Base-by-base conservation (phyloP, 768 basidiomycete genomes). In the Lactarius sanguifluus region DNA sequence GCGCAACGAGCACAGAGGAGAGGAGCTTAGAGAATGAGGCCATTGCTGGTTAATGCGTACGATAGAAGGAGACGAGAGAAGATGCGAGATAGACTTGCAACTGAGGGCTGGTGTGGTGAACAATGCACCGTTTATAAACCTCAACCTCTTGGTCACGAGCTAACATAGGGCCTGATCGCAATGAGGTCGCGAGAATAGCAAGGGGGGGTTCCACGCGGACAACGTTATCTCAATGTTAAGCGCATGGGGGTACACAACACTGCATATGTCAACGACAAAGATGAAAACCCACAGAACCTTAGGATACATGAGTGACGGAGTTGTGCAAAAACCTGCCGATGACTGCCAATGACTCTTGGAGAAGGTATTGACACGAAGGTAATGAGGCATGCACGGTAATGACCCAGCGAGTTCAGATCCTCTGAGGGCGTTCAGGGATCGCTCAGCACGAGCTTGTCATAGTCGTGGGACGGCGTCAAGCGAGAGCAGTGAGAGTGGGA, bases 221-320 rank as follows among this genome's bases (percentile, higher is more conserved):
- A 2, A 32, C 10, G 4, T 7, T 1, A 1, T 20, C 78, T n/a
- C 64, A 82, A 78, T 7, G 74, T 76, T 75, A 76, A 76, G 59
- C 30, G 45, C 13, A 3, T 47, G 6, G 28, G 34, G 25, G 20
- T 76, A 47, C 2, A n/a, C n/a, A n/a, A n/a, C n/a, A n/a, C n/a
- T n/a, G n/a, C n/a, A n/a, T n/a, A n/a, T n/a, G n/a, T n/a, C n/a
- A n/a, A n/a, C n/a, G n/a, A n/a, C n/a, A n/a, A n/a, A n/a, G n/a
- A n/a, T n/a, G n/a, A n/a, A n/a, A n/a, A n/a, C n/a, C n/a, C n/a
- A n/a, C n/a, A n/a, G n/a, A n/a, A n/a, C n/a, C n/a, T n/a, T n/a
- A n/a, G n/a, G n/a, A n/a, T n/a, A n/a, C n/a, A n/a, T n/a, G n/a
- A n/a, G n/a, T n/a, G n/a, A n/a, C n/a, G n/a, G n/a, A n/a, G n/a